phyloP scores from a whole-genome alignment of 306 rosid genomes.

The Glycyrrhiza uralensis region DNA sequence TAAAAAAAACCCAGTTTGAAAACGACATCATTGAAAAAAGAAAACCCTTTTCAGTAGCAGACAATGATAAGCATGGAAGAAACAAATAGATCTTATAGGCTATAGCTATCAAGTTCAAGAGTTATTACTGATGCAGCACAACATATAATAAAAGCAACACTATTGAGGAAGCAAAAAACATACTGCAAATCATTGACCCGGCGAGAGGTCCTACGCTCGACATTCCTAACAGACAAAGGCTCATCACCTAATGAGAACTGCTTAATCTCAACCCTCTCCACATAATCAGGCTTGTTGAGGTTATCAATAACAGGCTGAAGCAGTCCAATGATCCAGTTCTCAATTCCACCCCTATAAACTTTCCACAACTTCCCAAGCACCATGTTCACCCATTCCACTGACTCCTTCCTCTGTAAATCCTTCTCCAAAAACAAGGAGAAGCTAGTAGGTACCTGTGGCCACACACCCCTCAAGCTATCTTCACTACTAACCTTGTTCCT shows the following conservation, averaged over 20 bases:
- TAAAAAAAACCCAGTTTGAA: background rate
- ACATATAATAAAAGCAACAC: background rate
- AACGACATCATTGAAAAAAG: background rate
- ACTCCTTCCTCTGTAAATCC: constrained; percentile 96
- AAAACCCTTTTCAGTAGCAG: background rate
- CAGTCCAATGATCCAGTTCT: constrained; percentile 89
- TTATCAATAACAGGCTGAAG: constrained; percentile 96
- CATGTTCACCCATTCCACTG: constrained; percentile 99
- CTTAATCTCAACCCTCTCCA: constrained; percentile 88
- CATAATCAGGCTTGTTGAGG: constrained; percentile 91
- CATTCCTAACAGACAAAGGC: constrained; percentile 91
- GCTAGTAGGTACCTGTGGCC: constrained; percentile 99
- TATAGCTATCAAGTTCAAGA: background rate
- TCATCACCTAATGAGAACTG: constrained; percentile 92
- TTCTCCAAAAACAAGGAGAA: constrained; percentile 82
- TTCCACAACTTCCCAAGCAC: constrained; percentile 95
- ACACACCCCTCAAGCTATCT: constrained; percentile 51
- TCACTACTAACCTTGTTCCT: constrained; percentile 33
- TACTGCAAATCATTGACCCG: constrained; percentile 92
- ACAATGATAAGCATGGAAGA: background rate
- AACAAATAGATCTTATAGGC: background rate
- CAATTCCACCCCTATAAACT: constrained; percentile 79
- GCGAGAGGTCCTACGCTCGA: constrained; percentile 93
- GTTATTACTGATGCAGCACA: too few species aligned
- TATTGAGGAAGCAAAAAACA: constrained; percentile 26